Evolutionary conservation across 1,139 yeast genomes (phyloP).

Genomic region (Sugiyamaella grinbergsii): DNA sequence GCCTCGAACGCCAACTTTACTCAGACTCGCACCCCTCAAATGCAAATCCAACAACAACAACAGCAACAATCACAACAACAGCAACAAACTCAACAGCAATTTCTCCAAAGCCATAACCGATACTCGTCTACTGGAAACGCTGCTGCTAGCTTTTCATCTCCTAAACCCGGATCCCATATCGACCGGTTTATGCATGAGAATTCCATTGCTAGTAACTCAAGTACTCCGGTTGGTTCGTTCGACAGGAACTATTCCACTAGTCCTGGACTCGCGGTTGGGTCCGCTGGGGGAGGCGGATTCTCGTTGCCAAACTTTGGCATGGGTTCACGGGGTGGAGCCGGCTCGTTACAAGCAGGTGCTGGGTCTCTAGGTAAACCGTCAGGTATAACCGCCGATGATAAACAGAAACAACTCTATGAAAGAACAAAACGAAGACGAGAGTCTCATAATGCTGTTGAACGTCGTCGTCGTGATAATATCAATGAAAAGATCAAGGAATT

Average conservation of each 20-base stretch:
- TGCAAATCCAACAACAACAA: slow-evolving; percentile 18
- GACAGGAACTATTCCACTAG: slow-evolving; percentile 25
- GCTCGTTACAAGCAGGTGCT: neutral
- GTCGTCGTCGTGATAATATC: slow-evolving; percentile 83
- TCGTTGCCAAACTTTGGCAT: slow-evolving; percentile 5
- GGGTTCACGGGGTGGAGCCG: neutral
- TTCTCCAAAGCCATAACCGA: slow-evolving; percentile 15
- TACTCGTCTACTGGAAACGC: slow-evolving; percentile 17
- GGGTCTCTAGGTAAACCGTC: slow-evolving; percentile 14
- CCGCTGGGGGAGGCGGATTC: slow-evolving; percentile 18
- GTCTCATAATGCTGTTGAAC: slow-evolving; percentile 50
- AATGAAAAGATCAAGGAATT: slow-evolving; percentile 87
- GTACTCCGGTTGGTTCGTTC: slow-evolving; percentile 37
- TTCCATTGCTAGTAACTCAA: slow-evolving; percentile 23
- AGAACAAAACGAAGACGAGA: slow-evolving; percentile 49
- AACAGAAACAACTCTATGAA: slow-evolving; percentile 35
- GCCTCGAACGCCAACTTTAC: no score
- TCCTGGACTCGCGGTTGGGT: slow-evolving; percentile 20
- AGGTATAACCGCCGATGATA: slow-evolving; percentile 26
- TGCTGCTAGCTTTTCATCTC: slow-evolving; percentile 14
- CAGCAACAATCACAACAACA: slow-evolving; percentile 2
- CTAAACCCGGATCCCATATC: slow-evolving; percentile 23
- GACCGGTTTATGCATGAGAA: slow-evolving; percentile 27
- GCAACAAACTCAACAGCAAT: neutral
- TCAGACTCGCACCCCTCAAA: slow-evolving; percentile 8